phyloP scores from a whole-genome alignment of 2,329 filamentous ascomycete species.

The Periglandula ipomoeae region DNA sequence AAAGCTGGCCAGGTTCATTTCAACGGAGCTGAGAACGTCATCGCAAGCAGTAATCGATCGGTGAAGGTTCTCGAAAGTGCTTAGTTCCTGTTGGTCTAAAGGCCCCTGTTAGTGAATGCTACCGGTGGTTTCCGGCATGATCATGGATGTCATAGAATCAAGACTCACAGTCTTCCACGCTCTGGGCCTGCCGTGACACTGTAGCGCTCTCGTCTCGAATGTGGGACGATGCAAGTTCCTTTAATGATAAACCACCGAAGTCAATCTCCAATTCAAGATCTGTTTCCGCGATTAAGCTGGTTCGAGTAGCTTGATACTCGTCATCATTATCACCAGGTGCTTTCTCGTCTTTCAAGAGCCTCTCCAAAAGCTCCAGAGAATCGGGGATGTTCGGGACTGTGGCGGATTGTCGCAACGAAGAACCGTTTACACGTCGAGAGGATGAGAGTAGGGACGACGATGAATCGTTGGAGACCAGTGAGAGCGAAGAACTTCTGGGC shows the following conservation, averaged over 20 bases:
- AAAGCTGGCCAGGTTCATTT: constrained; percentile 85
- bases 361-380: constrained; percentile 59
- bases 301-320: constrained; percentile 4
- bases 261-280: constrained; percentile 61
- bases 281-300: constrained; percentile 30
- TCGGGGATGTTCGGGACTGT: constrained; percentile 44
- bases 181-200: constrained; percentile 44
- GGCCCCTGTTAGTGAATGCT: background rate
- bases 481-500: constrained; percentile 69
- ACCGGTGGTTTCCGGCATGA: background rate
- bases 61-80: constrained; percentile 84
- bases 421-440: constrained; percentile 57
- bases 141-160: background rate
- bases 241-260: constrained; percentile 68
- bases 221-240: constrained; percentile 51
- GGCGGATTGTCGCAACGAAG: constrained; percentile 52
- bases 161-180: constrained; percentile 61
- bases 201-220: constrained; percentile 11
- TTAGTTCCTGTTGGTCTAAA: constrained; percentile 69
- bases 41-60: constrained; percentile 84
- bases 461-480: constrained; percentile 69
- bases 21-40: constrained; percentile 85
- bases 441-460: constrained; percentile 63
- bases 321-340: constrained; percentile 8
- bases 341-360: constrained; percentile 28